These are phyloP conservation scores for Ascochyta clinopodiicola DNA, from an alignment of 2,329 filamentous ascomycete species.

Conservation along the genomic window DNA sequence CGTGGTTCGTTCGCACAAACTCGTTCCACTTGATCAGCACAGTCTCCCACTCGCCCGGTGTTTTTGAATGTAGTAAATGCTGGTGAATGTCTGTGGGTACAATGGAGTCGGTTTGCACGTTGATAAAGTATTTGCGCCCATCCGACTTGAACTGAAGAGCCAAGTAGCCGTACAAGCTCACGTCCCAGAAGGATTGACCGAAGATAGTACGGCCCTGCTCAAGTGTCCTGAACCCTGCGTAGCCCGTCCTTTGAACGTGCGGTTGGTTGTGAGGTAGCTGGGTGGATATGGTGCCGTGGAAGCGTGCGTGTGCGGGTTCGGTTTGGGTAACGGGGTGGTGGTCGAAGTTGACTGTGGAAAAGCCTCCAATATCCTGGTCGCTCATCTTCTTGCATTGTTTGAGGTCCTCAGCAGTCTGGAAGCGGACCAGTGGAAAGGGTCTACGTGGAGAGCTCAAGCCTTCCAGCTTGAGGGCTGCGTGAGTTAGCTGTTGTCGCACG, in stretches of 20 bases:
- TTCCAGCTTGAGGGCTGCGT: conserved; percentile 71
- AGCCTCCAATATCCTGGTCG: conserved; percentile 86
- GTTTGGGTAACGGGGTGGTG: conserved; percentile 58
- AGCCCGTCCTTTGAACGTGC: conserved; percentile 80
- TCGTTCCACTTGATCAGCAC: conserved; percentile 89
- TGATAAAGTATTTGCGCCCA: conserved; percentile 90
- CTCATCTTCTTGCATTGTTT: conserved; percentile 75
- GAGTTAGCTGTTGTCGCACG: conserved; percentile 37
- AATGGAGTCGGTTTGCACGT: conserved; percentile 92
- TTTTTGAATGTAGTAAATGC: conserved; percentile 81
- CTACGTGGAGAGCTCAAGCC: conserved; percentile 69
- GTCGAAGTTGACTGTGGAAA: conserved; percentile 76
- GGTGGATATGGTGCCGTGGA: conserved; percentile 88
- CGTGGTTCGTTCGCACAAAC: conserved; percentile 94
- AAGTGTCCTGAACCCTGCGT: conserved; percentile 86
- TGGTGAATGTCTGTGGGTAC: conserved; percentile 96
- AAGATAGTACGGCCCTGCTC: conserved; percentile 82
- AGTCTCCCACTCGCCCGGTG: conserved; percentile 91
- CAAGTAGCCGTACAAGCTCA: conserved; percentile 87
- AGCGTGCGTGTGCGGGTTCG: conserved; percentile 73
- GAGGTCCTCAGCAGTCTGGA: conserved; percentile 58
- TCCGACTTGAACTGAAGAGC: conserved; percentile 89
- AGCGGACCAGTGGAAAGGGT: conserved; percentile 70
- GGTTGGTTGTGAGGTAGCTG: conserved; percentile 77
- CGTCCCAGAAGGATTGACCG: conserved; percentile 83